A percentile compares a stretch with the other conserved stretches of the same genome.
Conservation (phyloP, 441 rosid species). For the Corymbia calophylla region DNA sequence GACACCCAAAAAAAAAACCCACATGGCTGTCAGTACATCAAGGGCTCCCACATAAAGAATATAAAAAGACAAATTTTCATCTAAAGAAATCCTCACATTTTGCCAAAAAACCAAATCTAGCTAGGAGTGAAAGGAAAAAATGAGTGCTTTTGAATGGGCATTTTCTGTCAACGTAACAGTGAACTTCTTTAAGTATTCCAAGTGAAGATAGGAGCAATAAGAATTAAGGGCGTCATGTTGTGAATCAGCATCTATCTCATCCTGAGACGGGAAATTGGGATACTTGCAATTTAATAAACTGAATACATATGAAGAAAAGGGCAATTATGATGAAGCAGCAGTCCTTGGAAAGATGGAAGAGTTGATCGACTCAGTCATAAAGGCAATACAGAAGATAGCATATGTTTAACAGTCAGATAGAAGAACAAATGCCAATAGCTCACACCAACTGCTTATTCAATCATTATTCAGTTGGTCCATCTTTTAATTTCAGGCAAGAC, state of each 20-base stretch:
- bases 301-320: background rate
- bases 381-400: background rate
- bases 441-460: background rate
- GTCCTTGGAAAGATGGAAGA: background rate
- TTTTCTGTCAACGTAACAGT: background rate
- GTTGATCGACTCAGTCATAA: background rate
- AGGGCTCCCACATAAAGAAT: background rate
- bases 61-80: background rate
- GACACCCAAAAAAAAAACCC: conserved; percentile 2
- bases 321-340: background rate
- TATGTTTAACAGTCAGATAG: background rate
- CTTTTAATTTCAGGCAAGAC: background rate
- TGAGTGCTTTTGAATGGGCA: background rate
- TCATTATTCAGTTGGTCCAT: background rate
- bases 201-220: background rate
- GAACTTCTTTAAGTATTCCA: background rate
- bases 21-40: background rate
- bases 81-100: background rate
- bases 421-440: background rate
- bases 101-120: background rate
- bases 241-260: background rate
- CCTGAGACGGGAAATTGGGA: background rate
- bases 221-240: background rate
- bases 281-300: background rate
- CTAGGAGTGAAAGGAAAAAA: background rate